Conservation (phyloP, 495 filamentous ascomycete species). For the Talaromyces thailandensis region DNA sequence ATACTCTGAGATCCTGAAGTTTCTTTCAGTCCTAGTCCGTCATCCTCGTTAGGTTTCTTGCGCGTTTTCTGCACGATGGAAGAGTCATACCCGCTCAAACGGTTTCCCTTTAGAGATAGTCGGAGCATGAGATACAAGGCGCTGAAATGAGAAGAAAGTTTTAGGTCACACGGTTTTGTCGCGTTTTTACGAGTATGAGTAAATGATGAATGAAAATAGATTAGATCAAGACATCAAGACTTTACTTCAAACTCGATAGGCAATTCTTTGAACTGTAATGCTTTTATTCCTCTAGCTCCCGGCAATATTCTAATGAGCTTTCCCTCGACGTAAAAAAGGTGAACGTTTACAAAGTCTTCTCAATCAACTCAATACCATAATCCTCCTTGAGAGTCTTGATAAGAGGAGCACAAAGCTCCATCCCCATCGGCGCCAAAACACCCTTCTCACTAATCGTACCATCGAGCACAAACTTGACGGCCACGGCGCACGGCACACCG, state of each 20-base stretch:
- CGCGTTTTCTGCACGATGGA: not conserved
- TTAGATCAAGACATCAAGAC: not conserved
- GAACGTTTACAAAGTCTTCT: conserved; percentile 27
- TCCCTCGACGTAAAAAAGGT: too few relatives aligned
- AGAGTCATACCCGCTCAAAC: not conserved
- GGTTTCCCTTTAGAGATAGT: not conserved
- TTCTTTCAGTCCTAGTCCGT: not conserved
- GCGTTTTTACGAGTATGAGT: not conserved
- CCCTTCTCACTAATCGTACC: conserved; percentile 72
- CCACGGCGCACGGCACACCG: conserved; percentile 52
- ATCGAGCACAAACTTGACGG: conserved; percentile 74
- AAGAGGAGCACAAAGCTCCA: conserved; percentile 59
- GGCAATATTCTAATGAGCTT: not conserved
- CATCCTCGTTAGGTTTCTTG: not conserved
- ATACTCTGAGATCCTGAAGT: conserved; percentile 33
- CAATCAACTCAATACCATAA: conserved; percentile 43
- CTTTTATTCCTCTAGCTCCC: not conserved
- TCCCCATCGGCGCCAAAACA: conserved; percentile 72
- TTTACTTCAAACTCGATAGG: not conserved
- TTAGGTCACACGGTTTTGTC: not conserved
- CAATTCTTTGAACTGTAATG: not conserved
- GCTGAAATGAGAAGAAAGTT: not conserved
- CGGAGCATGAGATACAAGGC: not conserved
- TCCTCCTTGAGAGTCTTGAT: conserved; percentile 59
- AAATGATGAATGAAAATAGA: not conserved